These are phyloP conservation scores for Trifolium repens DNA, from an alignment of 306 rosid genomes.

Conservation along the genomic window DNA sequence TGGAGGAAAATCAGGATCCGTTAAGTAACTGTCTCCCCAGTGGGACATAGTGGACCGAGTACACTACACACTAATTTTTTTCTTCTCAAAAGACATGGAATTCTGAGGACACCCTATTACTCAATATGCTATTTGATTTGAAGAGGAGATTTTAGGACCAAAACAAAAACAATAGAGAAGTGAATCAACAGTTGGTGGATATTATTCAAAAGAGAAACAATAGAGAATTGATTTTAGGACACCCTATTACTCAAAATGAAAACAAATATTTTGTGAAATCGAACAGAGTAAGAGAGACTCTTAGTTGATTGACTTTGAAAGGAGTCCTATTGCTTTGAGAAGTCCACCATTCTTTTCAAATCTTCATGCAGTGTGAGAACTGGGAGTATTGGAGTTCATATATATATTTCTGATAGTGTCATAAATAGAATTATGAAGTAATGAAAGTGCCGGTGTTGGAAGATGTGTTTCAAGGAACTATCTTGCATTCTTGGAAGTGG, in stretches of 20 bases:
- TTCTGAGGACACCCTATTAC: background rate
- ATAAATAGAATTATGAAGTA: too few species aligned
- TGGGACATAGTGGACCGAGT: background rate
- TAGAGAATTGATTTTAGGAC: too few species aligned
- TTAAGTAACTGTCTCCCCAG: background rate
- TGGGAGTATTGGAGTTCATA: background rate
- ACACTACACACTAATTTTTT: too few species aligned
- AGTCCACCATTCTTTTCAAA: constrained; percentile 24
- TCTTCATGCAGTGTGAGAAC: constrained; percentile 29
- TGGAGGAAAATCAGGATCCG: background rate
- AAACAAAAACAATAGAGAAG: background rate
- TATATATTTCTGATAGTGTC: too few species aligned
- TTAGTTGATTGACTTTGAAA: background rate
- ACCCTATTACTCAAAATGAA: too few species aligned
- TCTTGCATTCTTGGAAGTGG: too few species aligned
- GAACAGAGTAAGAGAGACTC: too few species aligned
- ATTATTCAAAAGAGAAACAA: background rate
- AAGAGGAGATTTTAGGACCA: background rate
- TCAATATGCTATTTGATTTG: background rate
- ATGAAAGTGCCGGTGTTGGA: too few species aligned
- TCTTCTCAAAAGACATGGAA: background rate
- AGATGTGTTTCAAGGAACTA: too few species aligned
- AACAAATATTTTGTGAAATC: background rate
- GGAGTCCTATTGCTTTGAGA: constrained; percentile 8
- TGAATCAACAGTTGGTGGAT: background rate